Evolutionary conservation across 2,329 filamentous ascomycete species (phyloP), one percentile per base, ranked within the genome.

Genomic region (Akanthomyces uredinophilus): DNA sequence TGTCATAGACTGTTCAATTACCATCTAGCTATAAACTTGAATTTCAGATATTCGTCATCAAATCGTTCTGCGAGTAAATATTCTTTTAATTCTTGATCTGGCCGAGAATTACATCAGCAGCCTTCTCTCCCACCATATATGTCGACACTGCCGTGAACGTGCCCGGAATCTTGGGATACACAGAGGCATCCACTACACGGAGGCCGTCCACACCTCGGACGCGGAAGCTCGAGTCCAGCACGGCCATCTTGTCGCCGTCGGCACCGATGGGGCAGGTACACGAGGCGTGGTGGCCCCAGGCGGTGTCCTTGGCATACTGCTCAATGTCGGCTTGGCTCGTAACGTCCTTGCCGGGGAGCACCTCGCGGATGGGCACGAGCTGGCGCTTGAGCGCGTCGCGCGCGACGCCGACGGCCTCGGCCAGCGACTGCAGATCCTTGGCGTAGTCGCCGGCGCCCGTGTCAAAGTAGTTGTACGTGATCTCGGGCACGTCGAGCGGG

Each of bases 391-490:
- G 59, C 2, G 81, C 78, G 8, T 78, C 71, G 4, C 85, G 80
- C 0, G 80, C 76, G 8, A 84, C 78, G 61, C 78, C 68, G 54
- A 89, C 73, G 1, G 79, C 83, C 68, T 89, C 85, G 37, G 77
- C 75, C 16, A 86, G 66, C 0, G 85, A 83, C 52, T 85, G 80
- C 10, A 83, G 68, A 52, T 84, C 79, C 37, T 78, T 74, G 0
- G 72, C 73, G 4, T 77, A 74, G 7, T 82, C 81, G 24, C 79
- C 76, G 22, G 70, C 74, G 22, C 82, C 82, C 0, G 77, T 75
- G 52, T 80, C 78, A 73, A 84, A 87, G 71, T 81, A 87, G 71
- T 85, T 83, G 75, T 87, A 89, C 55, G 77, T 76, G 66, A 91
- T 88, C 6, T 81, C 71, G 0, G 89, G 88, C 3, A 79, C 75